Conservation (phyloP, 495 filamentous ascomycete species). For the Xylaria longipes region DNA sequence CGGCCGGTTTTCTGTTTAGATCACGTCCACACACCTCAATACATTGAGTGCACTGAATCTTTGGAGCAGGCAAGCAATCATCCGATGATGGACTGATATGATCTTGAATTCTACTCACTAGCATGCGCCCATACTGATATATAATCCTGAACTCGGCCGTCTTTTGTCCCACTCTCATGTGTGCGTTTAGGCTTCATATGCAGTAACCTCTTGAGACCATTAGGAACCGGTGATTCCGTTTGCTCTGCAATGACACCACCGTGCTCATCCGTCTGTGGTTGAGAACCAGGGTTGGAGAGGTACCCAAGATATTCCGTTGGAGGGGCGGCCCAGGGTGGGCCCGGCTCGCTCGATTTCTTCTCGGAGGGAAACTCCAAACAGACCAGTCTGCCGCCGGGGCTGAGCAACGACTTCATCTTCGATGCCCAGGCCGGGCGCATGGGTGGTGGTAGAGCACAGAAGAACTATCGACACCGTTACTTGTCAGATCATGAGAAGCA, state of each 20-base stretch:
- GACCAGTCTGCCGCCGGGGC: conserved; percentile 66
- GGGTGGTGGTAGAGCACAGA: conserved; percentile 73
- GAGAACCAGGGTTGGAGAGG: conserved; percentile 67
- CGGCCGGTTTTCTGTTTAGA: too few species aligned
- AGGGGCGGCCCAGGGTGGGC: conserved; percentile 73
- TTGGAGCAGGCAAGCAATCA: not conserved
- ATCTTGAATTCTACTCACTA: not conserved
- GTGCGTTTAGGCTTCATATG: conserved; percentile 73
- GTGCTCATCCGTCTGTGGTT: conserved; percentile 65
- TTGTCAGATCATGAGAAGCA: conserved; percentile 5
- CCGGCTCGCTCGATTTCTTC: conserved; percentile 65
- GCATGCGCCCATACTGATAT: conserved; percentile 58
- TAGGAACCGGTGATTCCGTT: conserved; percentile 47
- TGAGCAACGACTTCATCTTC: conserved; percentile 68
- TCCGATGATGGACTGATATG: not conserved
- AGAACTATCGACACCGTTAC: conserved; percentile 57
- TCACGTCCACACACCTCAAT: too few species aligned
- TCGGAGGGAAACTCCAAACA: conserved; percentile 83
- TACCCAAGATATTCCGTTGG: conserved; percentile 70
- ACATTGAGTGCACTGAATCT: not conserved
- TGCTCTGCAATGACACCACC: conserved; percentile 57
- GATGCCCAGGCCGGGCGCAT: conserved; percentile 74
- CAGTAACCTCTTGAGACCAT: conserved; percentile 63
- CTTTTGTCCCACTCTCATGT: conserved; percentile 59
- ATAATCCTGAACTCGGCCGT: conserved; percentile 66